Evolutionary conservation across 768 basidiomycete species (phyloP).

Genomic region (Gloeostereum incarnatum): DNA sequence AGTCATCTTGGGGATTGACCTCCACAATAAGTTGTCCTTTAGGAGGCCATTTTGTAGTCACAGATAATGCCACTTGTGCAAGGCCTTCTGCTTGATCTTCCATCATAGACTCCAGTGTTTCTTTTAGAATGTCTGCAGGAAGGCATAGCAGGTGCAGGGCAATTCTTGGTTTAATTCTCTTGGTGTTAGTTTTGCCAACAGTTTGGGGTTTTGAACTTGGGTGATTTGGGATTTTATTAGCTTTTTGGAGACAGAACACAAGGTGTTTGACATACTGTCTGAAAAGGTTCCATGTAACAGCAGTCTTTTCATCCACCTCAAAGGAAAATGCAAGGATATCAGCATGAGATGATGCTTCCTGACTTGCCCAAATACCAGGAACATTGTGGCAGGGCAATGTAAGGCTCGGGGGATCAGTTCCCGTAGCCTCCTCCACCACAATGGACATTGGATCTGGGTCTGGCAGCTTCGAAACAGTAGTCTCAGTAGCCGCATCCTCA

Average conservation of each 20-base stretch:
- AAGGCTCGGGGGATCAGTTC: not conserved
- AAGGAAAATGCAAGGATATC: conserved; percentile 25
- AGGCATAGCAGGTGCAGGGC: conserved; percentile 26
- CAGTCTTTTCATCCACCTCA: conserved; percentile 24
- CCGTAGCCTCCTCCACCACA: no score
- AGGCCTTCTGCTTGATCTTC: conserved; percentile 6
- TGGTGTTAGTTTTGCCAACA: no score
- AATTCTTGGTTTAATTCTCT: no score
- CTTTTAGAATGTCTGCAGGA: conserved; percentile 13
- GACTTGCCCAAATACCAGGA: conserved; percentile 32
- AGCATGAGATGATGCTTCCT: conserved; percentile 19
- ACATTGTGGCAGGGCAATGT: conserved; percentile 21
- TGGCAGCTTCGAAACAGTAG: no score
- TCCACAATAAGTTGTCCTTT: conserved; percentile 34
- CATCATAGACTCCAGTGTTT: not conserved
- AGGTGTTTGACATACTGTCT: conserved; percentile 9
- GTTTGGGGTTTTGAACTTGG: no score
- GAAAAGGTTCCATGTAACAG: conserved; percentile 21
- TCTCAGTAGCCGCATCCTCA: not conserved
- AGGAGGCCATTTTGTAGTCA: conserved; percentile 28
- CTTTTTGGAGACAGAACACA: conserved; percentile 8
- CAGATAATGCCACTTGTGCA: conserved; percentile 8
- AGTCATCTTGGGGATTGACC: conserved; percentile 26
- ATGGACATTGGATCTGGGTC: no score
- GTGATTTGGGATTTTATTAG: conserved; percentile 4